A percentile compares a stretch with the other conserved stretches of the same genome.
Evolutionary conservation across 2,329 filamentous ascomycete species (phyloP).

Genomic region (Hypoxylon sp.): DNA sequence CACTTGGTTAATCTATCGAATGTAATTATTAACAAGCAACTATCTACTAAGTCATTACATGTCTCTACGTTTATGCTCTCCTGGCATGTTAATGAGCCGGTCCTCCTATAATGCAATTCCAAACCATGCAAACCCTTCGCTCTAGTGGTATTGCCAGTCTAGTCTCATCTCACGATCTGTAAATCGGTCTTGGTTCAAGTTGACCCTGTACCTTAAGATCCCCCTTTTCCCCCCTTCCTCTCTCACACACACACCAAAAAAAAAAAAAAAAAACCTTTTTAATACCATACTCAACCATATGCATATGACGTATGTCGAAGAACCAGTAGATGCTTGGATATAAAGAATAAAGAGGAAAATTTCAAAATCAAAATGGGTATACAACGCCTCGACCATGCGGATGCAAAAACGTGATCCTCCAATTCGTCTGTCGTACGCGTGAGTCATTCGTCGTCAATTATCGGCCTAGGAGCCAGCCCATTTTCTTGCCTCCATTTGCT

Average conservation of each 20-base stretch:
- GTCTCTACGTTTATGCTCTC: conserved; percentile 20
- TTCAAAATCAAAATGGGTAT: conserved; percentile 50
- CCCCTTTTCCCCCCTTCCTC: not conserved
- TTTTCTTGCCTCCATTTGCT: conserved; percentile 46
- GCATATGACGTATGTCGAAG: conserved; percentile 12
- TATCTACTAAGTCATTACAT: conserved; percentile 37
- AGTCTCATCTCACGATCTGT: conserved; percentile 23
- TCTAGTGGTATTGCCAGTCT: conserved; percentile 41
- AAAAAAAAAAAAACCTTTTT: conserved; percentile 3
- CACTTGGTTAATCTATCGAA: conserved; percentile 8
- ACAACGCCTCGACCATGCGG: conserved; percentile 52
- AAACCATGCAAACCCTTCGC: conserved; percentile 29
- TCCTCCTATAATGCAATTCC: conserved; percentile 23
- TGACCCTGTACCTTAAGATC: conserved; percentile 18
- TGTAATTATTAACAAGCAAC: conserved; percentile 34
- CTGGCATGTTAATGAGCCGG: conserved; percentile 10
- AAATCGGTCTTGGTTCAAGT: conserved; percentile 24
- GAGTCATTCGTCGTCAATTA: conserved; percentile 37
- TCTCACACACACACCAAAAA: no score
- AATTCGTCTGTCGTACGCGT: conserved; percentile 40
- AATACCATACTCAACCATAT: conserved; percentile 14
- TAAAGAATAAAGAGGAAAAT: conserved; percentile 18
- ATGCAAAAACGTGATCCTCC: conserved; percentile 41
- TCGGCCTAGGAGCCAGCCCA: conserved; percentile 53
- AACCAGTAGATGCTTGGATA: conserved; percentile 16